Evolutionary conservation across 441 rosid species (phyloP).

Genomic region (Populus hybrid): DNA sequence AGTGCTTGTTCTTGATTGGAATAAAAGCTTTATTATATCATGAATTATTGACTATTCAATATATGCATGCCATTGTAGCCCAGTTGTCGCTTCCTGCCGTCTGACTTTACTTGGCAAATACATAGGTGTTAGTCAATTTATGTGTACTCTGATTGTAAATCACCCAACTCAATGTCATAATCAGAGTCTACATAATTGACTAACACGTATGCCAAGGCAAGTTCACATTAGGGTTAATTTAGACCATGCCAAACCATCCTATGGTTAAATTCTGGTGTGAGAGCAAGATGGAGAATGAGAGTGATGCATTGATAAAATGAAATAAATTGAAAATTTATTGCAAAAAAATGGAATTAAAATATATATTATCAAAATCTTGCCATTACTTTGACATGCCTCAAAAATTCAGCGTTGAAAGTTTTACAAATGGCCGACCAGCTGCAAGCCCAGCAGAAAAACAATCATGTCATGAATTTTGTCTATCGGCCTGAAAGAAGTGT

Average conservation of each 20-base stretch:
- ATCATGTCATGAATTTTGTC: not conserved
- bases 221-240: too few relatives aligned
- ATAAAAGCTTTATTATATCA: too few relatives aligned
- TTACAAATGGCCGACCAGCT: not conserved
- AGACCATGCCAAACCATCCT: too few relatives aligned
- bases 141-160: not conserved
- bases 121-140: not conserved
- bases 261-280: too few relatives aligned
- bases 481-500: too few relatives aligned
- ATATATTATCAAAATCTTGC: too few relatives aligned
- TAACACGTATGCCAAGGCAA: too few relatives aligned
- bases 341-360: constrained; percentile 18
- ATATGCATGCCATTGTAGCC: not conserved
- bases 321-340: constrained; percentile 23
- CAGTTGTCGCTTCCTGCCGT: not conserved
- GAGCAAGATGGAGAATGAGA: too few relatives aligned
- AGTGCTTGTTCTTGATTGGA: not conserved
- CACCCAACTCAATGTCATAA: too few relatives aligned
- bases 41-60: not conserved
- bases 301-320: too few relatives aligned
- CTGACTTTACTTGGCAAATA: constrained; percentile 25
- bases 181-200: too few relatives aligned
- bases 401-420: not conserved
- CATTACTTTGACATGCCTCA: not conserved
- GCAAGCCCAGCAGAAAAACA: not conserved